Evolutionary conservation across 2,329 filamentous ascomycete species (phyloP).

Genomic region (Calonectria honghensis): DNA sequence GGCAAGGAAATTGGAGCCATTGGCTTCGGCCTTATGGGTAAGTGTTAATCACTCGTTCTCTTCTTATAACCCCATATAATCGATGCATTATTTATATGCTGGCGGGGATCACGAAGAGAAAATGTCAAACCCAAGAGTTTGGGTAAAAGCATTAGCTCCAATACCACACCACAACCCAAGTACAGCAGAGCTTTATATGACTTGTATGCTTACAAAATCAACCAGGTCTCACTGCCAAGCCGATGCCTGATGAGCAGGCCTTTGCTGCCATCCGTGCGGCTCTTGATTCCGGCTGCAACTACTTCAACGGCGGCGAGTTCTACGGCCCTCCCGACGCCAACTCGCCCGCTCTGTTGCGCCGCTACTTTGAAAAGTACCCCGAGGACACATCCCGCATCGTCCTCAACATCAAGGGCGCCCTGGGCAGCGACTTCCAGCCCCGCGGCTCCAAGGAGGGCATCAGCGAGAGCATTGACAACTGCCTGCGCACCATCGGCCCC

Average conservation of each 20-base stretch:
- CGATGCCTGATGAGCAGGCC: conserved; percentile 59
- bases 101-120: no score
- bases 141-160: not conserved
- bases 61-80: conserved; percentile 31
- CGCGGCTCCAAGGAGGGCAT: conserved; percentile 72
- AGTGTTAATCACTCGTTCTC: conserved; percentile 9
- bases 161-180: no score
- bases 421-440: conserved; percentile 60
- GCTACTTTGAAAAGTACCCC: conserved; percentile 77
- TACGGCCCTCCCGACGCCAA: conserved; percentile 75
- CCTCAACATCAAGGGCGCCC: conserved; percentile 76
- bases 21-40: conserved; percentile 55
- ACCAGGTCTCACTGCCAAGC: conserved; percentile 48
- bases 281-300: conserved; percentile 62
- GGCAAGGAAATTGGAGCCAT: conserved; percentile 46
- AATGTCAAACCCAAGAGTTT: not conserved
- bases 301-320: conserved; percentile 77
- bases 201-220: conserved; percentile 26
- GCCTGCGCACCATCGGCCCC: conserved; percentile 63
- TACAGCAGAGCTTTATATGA: no score
- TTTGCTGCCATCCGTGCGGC: conserved; percentile 73
- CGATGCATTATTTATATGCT: not conserved
- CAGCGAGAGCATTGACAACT: conserved; percentile 73
- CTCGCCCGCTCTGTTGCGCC: conserved; percentile 73
- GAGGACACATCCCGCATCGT: conserved; percentile 76